Base-by-base conservation (phyloP, 345 rosid species). In the Triadica sebifera region DNA sequence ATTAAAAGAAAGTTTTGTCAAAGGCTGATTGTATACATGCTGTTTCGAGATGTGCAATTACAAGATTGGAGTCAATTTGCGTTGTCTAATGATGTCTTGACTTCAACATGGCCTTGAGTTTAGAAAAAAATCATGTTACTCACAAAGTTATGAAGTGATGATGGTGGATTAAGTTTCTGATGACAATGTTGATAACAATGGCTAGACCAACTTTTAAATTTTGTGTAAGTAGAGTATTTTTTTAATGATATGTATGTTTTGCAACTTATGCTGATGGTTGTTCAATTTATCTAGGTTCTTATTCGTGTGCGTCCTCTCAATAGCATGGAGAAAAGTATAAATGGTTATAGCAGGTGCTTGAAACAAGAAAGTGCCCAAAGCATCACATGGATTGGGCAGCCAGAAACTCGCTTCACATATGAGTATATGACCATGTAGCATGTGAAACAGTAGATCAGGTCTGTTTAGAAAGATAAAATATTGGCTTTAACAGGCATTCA, bases 391-490 rank as follows among this genome's bases (percentile, higher is more conserved):
- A 81, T 85, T 82, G 98, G 96, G 74, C 98, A 87, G 79, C 98
- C 96, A 1, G 99, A 95, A 79, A 84, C 85, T 50, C 90, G 96
- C 51, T 93, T 95, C 79, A 84, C 90, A 12, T 95, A 90, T n/a
- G n/a, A n/a, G n/a, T n/a, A n/a, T n/a, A n/a, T 59, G 99, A 95
- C 65, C 98, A 93, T 37, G 96, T 90, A 39, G 98, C 98, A 12
- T 93, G 98, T 79, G 99, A 95, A 85, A 82, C 99, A 22, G 85
- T 90, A 63, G 91, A 93, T 81, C 99, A 91, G 96, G 98, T 95
- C 12, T 59, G 80, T 29, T 76, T 76, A 47, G 64, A 64, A 73
- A 51, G 67, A 57, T 53, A 67, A 58, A 38, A 24, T 25, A 19
- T 76, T 78, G 56, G n/a, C n/a, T n/a, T n/a, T n/a, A n/a, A 55